These are phyloP conservation scores for Candida bentonensis DNA, from an alignment of 805 yeast species.

Conservation along the genomic window DNA sequence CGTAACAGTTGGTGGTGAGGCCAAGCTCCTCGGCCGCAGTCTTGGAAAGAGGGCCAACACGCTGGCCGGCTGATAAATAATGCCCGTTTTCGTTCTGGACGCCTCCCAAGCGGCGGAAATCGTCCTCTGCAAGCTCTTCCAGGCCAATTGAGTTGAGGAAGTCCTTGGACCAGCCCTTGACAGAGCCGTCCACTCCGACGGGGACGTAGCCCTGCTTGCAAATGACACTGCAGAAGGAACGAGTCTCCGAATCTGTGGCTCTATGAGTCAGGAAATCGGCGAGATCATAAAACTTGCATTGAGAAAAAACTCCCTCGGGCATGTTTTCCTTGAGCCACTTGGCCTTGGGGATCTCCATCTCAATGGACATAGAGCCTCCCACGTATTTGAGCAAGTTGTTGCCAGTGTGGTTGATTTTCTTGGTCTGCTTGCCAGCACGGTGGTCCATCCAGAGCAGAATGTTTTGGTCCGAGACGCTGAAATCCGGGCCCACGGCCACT, in stretches of 20 bases:
- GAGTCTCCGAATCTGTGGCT: slow-evolving; percentile 77
- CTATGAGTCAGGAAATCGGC: slow-evolving; percentile 85
- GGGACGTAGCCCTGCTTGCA: slow-evolving; percentile 96
- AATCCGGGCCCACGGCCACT: slow-evolving; percentile 87
- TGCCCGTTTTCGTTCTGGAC: slow-evolving; percentile 56
- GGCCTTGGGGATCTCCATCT: slow-evolving; percentile 95
- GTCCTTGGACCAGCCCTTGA: slow-evolving; percentile 79
- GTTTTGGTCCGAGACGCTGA: slow-evolving; percentile 56
- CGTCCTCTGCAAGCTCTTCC: slow-evolving; percentile 62
- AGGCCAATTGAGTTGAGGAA: slow-evolving; percentile 58
- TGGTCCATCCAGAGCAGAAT: slow-evolving; percentile 98
- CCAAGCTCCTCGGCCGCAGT: slow-evolving; percentile 74
- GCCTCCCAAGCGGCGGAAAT: slow-evolving; percentile 76
- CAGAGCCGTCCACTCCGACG: slow-evolving; percentile 74
- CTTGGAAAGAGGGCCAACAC: slow-evolving; percentile 57
- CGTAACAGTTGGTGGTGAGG: slow-evolving; percentile 61
- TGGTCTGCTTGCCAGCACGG: slow-evolving; percentile 73
- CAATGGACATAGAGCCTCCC: slow-evolving; percentile 96
- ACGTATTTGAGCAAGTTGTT: slow-evolving; percentile 79
- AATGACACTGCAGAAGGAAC: slow-evolving; percentile 81
- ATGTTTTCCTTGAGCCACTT: slow-evolving; percentile 87
- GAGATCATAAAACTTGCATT: slow-evolving; percentile 76
- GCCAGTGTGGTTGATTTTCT: slow-evolving; percentile 62
- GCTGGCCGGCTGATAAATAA: slow-evolving; percentile 79
- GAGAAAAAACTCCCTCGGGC: slow-evolving; percentile 42